A percentile compares a stretch with the other conserved stretches of the same genome.
These are phyloP conservation scores for Fusarium globosum DNA, from an alignment of 2,329 filamentous ascomycete genomes.

Conservation along the genomic window DNA sequence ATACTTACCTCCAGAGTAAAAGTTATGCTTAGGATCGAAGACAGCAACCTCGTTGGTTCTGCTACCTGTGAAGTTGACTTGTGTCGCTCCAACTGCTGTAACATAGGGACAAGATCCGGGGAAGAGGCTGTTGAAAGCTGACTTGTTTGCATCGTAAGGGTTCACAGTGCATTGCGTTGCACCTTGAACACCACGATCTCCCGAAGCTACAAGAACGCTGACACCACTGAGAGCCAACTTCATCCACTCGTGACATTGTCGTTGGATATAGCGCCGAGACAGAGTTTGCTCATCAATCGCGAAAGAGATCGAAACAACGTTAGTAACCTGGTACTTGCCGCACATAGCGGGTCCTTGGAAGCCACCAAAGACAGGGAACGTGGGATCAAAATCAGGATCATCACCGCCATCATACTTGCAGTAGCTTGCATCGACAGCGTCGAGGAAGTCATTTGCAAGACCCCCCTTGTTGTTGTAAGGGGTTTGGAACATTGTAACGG, in stretches of 20 bases:
- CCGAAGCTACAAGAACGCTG: neutral
- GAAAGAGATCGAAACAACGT: neutral
- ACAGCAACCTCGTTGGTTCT: neutral
- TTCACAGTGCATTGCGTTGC: neutral
- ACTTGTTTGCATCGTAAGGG: neutral
- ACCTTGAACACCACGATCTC: neutral
- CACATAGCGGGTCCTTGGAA: conserved; percentile 3
- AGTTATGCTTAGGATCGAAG: conserved; percentile 4
- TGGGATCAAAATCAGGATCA: neutral
- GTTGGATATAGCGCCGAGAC: neutral
- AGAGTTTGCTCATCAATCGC: neutral
- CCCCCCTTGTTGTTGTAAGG: neutral
- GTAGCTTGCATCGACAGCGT: neutral
- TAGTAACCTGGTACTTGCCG: neutral
- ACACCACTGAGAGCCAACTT: conserved; percentile 8
- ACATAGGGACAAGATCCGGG: neutral
- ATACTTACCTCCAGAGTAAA: conserved; percentile 1
- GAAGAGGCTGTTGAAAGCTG: neutral
- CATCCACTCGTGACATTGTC: conserved; percentile 1
- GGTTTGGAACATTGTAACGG: neutral
- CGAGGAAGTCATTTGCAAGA: neutral
- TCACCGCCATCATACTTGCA: conserved; percentile 3
- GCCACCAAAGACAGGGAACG: neutral
- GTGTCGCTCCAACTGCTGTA: neutral
- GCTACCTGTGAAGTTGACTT: neutral